phyloP scores from a whole-genome alignment of 2,329 filamentous ascomycete species.

The Paecilomyces dactylethromorphus region DNA sequence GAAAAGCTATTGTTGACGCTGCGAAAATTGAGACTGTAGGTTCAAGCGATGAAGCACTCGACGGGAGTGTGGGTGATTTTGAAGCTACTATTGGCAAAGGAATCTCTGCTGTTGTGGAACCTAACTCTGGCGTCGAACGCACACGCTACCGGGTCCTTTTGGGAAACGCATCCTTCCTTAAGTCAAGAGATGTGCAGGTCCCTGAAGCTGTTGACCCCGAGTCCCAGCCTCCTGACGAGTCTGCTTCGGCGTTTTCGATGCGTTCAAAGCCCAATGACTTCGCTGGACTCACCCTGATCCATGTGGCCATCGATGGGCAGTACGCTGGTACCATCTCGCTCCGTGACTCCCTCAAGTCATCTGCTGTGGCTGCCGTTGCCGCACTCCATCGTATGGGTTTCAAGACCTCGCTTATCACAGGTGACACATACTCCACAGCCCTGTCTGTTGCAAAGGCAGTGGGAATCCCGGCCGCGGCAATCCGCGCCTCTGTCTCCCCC shows the following conservation, averaged over 20 bases:
- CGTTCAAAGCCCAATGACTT: slow-evolving; percentile 27
- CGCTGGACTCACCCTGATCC: slow-evolving; percentile 81
- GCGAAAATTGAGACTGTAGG: slow-evolving; percentile 72
- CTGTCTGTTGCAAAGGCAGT: slow-evolving; percentile 75
- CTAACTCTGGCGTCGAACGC: slow-evolving; percentile 60
- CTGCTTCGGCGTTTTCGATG: slow-evolving; percentile 16
- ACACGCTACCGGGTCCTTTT: slow-evolving; percentile 72
- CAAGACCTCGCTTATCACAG: slow-evolving; percentile 85
- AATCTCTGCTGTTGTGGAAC: slow-evolving; percentile 75
- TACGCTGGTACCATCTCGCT: slow-evolving; percentile 81
- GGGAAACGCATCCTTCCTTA: slow-evolving; percentile 74
- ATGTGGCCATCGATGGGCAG: slow-evolving; percentile 74
- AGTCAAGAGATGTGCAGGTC: slow-evolving; percentile 58
- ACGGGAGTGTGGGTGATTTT: slow-evolving; percentile 82
- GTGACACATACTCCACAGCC: slow-evolving; percentile 80
- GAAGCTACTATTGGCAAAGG: slow-evolving; percentile 76
- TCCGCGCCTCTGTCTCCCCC: slow-evolving; percentile 82
- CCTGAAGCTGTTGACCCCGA: slow-evolving; percentile 34
- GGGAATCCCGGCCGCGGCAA: slow-evolving; percentile 68
- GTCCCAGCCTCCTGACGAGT: slow-evolving; percentile 17
- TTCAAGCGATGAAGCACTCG: slow-evolving; percentile 64
- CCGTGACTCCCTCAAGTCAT: slow-evolving; percentile 85
- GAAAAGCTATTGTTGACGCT: slow-evolving; percentile 72
- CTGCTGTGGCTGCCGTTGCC: slow-evolving; percentile 70
- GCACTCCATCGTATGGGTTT: slow-evolving; percentile 81